These are phyloP conservation scores for Oryza australiensis DNA, from an alignment of 176 grass and related monocot genomes.

Conservation along the genomic window DNA sequence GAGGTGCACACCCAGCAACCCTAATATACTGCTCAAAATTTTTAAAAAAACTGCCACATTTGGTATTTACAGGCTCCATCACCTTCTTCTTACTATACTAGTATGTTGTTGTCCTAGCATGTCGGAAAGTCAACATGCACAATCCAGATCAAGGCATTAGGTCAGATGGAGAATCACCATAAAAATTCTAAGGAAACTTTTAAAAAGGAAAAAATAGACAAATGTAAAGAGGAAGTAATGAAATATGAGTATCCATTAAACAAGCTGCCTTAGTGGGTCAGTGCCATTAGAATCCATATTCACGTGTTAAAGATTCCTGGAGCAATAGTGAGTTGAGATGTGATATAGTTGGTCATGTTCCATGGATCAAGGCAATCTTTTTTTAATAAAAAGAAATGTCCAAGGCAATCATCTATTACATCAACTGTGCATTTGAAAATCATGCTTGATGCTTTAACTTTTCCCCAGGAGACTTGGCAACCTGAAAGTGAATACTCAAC, in stretches of 20 bases:
- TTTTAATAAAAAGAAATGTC: background rate
- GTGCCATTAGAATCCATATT: conserved; percentile 30
- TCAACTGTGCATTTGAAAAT: conserved; percentile 13
- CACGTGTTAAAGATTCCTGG: conserved; percentile 7
- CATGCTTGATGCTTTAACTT: background rate
- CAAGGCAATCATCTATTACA: conserved; percentile 7
- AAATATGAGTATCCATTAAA: conserved; percentile 9
- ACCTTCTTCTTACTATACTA: conserved; percentile 13
- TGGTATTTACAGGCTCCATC: conserved; percentile 19
- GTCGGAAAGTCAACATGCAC: background rate
- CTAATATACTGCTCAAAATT: conserved; percentile 10
- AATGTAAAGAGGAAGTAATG: background rate
- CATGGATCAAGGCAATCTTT: conserved; percentile 1
- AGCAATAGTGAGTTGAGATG: conserved; percentile 9
- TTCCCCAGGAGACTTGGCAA: conserved; percentile 21
- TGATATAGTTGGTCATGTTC: background rate
- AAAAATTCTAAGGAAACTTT: background rate
- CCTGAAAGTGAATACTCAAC: conserved; percentile 23
- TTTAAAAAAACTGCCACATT: background rate
- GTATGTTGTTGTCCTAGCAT: background rate
- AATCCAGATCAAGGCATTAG: conserved; percentile 5
- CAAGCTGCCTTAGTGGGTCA: conserved; percentile 20
- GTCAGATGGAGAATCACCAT: background rate
- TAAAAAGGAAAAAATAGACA: background rate
- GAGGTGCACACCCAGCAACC: conserved; percentile 7